A percentile compares a stretch with the other conserved stretches of the same genome.
phyloP scores from a whole-genome alignment of 495 filamentous ascomycete species.

The Xylaria bambusicola region DNA sequence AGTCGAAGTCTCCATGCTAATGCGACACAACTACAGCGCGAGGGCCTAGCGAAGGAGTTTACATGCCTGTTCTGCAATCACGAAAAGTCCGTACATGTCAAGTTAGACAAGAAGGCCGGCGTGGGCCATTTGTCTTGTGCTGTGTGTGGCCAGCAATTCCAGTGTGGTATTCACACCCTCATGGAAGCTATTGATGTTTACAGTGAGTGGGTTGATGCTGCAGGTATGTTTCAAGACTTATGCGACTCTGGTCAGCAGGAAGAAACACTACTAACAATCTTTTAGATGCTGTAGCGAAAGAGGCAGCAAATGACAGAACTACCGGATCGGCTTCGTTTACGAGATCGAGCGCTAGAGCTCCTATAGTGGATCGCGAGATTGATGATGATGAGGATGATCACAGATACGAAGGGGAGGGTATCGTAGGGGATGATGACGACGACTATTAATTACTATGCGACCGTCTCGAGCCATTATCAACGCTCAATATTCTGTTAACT shows the following conservation, averaged over 20 bases:
- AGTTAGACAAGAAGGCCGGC: conserved; percentile 87
- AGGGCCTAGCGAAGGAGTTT: conserved; percentile 73
- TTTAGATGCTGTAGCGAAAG: conserved; percentile 47
- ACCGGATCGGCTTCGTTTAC: conserved; percentile 32
- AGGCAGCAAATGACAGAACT: conserved; percentile 26
- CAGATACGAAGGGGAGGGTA: conserved; percentile 44
- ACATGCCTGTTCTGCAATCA: conserved; percentile 99
- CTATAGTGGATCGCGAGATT: conserved; percentile 39
- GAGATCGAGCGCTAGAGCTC: conserved; percentile 36
- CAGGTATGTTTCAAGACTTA: conserved; percentile 61
- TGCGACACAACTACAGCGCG: not conserved
- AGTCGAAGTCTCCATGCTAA: not conserved
- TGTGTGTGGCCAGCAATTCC: conserved; percentile 89
- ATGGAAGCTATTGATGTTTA: conserved; percentile 86
- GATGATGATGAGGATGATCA: conserved; percentile 53
- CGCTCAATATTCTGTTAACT: not conserved
- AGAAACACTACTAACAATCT: conserved; percentile 21
- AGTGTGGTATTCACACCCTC: conserved; percentile 64
- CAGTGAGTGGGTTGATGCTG: conserved; percentile 97
- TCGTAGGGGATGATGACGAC: conserved; percentile 49
- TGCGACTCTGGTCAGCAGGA: conserved; percentile 28
- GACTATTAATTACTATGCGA: conserved; percentile 31
- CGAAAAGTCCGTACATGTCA: conserved; percentile 84
- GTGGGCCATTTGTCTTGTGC: conserved; percentile 85
- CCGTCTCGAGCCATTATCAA: not conserved